These are phyloP conservation scores for Camelina hispida DNA, from an alignment of 345 rosid genomes.

Conservation along the genomic window DNA sequence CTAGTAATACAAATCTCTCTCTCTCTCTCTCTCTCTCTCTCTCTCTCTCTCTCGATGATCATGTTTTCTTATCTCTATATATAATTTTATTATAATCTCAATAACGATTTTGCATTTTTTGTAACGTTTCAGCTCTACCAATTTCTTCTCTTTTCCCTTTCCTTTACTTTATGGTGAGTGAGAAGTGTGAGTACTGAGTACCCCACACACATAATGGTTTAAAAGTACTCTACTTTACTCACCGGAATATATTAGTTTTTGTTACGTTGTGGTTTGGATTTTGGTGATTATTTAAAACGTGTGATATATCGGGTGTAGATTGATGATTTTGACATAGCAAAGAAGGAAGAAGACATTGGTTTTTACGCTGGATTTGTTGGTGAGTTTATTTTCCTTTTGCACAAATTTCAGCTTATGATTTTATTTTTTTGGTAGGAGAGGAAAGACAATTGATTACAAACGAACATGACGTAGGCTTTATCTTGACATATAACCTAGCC, in stretches of 20 bases:
- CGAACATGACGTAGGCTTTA: too few species aligned
- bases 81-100: neutral
- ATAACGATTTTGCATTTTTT: neutral
- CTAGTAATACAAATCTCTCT: constrained; percentile 42
- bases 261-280: neutral
- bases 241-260: neutral
- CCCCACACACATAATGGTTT: neutral
- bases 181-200: too few species aligned
- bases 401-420: too few species aligned
- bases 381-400: constrained; percentile 39
- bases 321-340: constrained; percentile 72
- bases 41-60: neutral
- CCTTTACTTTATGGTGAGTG: constrained; percentile 80
- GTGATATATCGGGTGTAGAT: constrained; percentile 48
- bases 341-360: constrained; percentile 87
- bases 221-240: neutral
- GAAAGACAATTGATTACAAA: too few species aligned
- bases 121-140: constrained; percentile 68
- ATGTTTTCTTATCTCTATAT: too few species aligned
- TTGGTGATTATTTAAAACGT: neutral
- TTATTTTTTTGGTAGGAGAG: too few species aligned
- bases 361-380: constrained; percentile 91
- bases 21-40: neutral
- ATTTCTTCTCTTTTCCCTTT: constrained; percentile 88
- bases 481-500: too few species aligned